These are phyloP conservation scores for Scopulariopsis brevicaulis DNA, from an alignment of 2,329 filamentous ascomycete genomes.

Conservation along the genomic window DNA sequence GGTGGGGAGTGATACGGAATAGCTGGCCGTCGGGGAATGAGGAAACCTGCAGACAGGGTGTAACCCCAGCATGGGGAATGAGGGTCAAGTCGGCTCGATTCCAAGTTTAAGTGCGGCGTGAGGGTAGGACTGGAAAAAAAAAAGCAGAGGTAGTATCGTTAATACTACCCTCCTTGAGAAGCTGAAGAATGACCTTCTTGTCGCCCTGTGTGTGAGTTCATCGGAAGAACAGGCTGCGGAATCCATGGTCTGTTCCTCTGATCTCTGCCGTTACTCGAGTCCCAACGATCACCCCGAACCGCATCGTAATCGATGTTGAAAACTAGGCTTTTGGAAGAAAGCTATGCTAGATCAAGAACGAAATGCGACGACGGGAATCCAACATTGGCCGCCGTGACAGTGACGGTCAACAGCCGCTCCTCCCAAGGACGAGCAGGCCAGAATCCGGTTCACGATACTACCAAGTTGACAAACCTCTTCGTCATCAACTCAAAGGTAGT, in stretches of 20 bases:
- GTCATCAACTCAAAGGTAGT: neutral
- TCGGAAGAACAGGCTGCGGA: neutral
- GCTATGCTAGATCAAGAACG: neutral
- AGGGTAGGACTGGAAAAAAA: neutral
- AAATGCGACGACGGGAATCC: neutral
- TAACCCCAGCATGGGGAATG: neutral
- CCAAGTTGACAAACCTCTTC: slow-evolving; percentile 2
- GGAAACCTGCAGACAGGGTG: neutral
- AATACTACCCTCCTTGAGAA: neutral
- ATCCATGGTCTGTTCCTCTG: neutral
- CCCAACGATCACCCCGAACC: neutral
- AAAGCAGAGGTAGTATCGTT: neutral
- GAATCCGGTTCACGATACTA: neutral
- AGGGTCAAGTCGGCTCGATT: neutral
- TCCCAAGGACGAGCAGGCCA: neutral
- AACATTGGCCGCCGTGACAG: neutral
- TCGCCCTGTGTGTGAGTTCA: neutral
- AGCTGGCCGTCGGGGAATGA: neutral
- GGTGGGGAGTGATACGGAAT: slow-evolving; percentile 1
- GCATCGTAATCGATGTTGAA: neutral
- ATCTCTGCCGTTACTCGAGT: neutral
- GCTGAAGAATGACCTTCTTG: neutral
- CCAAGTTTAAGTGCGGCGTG: neutral
- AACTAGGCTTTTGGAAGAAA: neutral
- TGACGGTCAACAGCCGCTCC: neutral